Evolutionary conservation across 2,329 filamentous ascomycete species (phyloP).

Genomic region (Fusarium sp.): DNA sequence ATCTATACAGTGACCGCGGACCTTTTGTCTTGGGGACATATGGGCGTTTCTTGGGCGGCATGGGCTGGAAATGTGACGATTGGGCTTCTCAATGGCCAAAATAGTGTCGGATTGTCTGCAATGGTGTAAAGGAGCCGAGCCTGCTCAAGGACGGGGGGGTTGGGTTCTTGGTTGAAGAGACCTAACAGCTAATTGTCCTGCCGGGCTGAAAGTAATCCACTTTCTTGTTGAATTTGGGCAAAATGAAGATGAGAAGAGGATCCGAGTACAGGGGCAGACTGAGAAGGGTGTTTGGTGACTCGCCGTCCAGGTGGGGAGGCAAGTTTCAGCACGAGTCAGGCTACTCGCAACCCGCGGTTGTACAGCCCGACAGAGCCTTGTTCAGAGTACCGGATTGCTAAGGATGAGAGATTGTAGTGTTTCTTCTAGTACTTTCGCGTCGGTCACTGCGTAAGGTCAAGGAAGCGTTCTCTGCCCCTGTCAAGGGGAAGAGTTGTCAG

Average conservation of each 20-base stretch:
- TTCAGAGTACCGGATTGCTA: not conserved
- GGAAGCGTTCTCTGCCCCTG: not conserved
- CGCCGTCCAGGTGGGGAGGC: not conserved
- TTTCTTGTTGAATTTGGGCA: not conserved
- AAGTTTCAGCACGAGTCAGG: not conserved
- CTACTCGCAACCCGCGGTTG: not conserved
- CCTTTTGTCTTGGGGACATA: slow-evolving; percentile 21
- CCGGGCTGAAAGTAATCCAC: not conserved
- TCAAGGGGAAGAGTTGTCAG: not conserved
- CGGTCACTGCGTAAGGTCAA: not conserved
- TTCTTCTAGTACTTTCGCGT: not conserved
- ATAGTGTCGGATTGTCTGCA: not conserved
- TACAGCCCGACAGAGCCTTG: not conserved
- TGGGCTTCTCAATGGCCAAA: not conserved
- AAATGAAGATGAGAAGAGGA: not conserved
- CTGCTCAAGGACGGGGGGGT: not conserved
- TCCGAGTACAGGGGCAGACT: not conserved
- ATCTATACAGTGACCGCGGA: not conserved
- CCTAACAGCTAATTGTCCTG: not conserved
- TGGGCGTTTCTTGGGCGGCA: slow-evolving; percentile 10
- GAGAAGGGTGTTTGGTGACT: not conserved
- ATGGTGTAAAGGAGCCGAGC: not conserved
- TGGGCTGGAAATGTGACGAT: not conserved
- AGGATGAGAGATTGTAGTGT: not conserved
- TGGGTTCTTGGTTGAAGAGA: not conserved